phyloP scores from a whole-genome alignment of 116 monocot species.

The Iris pallida region DNA sequence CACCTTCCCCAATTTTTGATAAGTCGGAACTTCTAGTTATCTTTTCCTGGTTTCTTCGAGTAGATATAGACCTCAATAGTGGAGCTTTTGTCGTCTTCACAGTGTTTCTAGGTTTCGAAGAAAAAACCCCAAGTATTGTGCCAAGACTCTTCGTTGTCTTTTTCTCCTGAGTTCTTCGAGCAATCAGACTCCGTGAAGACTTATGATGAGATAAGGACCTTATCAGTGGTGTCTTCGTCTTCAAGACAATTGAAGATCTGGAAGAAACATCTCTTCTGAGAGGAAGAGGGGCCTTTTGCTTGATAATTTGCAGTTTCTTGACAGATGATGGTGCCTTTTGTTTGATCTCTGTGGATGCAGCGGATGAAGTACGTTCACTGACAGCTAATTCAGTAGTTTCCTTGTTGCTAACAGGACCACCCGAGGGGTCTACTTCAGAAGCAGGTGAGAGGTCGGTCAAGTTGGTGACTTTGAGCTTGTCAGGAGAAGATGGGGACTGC shows the following conservation, averaged over 20 bases:
- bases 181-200: conserved; percentile 11
- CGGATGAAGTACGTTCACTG: background rate
- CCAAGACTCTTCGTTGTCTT: conserved; percentile 6
- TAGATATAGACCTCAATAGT: background rate
- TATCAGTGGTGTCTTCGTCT: conserved; percentile 3
- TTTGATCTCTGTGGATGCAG: conserved; percentile 1
- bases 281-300: conserved; percentile 9
- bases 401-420: background rate
- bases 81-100: too few species aligned
- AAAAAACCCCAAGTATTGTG: background rate
- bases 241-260: conserved; percentile 7
- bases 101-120: too few species aligned
- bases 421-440: background rate
- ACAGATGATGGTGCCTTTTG: conserved; percentile 6
- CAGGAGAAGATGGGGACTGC: conserved; percentile 2
- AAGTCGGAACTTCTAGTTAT: background rate
- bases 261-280: conserved; percentile 8
- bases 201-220: conserved; percentile 11
- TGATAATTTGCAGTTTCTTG: conserved; percentile 7
- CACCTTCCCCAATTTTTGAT: background rate
- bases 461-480: conserved; percentile 2
- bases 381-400: background rate
- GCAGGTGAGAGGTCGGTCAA: background rate
- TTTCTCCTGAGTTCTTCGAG: conserved; percentile 12
- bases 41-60: conserved; percentile 12